These are phyloP conservation scores for Maudiozyma humilis DNA, from an alignment of 1,139 yeast species.

Conservation along the genomic window DNA sequence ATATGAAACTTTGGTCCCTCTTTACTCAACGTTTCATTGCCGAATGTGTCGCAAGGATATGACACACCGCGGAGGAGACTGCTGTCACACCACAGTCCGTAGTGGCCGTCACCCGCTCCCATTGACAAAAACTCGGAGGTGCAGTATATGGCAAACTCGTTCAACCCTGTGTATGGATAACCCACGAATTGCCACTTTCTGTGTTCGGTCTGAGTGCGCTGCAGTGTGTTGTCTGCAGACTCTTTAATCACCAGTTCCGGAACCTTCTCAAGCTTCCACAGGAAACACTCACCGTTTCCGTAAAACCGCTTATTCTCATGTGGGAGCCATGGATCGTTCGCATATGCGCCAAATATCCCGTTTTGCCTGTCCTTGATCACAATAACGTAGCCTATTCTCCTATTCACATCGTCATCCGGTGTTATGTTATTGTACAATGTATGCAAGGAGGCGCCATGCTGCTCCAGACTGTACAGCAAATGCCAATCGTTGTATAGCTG, in stretches of 20 bases:
- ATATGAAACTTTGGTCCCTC: conserved; percentile 61
- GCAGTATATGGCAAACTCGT: conserved; percentile 79
- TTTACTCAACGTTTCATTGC: conserved; percentile 68
- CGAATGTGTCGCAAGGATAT: conserved; percentile 74
- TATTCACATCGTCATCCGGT: conserved; percentile 29
- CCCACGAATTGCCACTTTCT: conserved; percentile 53
- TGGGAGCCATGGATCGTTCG: conserved; percentile 67
- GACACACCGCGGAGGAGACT: conserved; percentile 70
- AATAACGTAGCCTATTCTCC: conserved; percentile 56
- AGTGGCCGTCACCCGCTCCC: conserved; percentile 91
- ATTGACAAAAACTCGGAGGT: conserved; percentile 69
- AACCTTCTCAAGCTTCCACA: conserved; percentile 62
- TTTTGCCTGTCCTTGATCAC: conserved; percentile 56
- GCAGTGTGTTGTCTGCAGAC: conserved; percentile 10
- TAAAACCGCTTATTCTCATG: conserved; percentile 66
- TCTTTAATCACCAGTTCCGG: conserved; percentile 14
- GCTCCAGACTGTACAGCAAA: conserved; percentile 73
- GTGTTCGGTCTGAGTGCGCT: background rate
- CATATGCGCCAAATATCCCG: conserved; percentile 72
- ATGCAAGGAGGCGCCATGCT: conserved; percentile 79
- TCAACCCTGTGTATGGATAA: conserved; percentile 79
- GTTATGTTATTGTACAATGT: conserved; percentile 50
- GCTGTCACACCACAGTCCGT: conserved; percentile 84
- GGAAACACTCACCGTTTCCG: conserved; percentile 92
- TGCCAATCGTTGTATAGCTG: conserved; percentile 76